Percentiles rank a stretch among this genome's conserved stretches.
Conservation (phyloP, 1,284 basidiomycete genomes). For the Rhodotorula sp. region DNA sequence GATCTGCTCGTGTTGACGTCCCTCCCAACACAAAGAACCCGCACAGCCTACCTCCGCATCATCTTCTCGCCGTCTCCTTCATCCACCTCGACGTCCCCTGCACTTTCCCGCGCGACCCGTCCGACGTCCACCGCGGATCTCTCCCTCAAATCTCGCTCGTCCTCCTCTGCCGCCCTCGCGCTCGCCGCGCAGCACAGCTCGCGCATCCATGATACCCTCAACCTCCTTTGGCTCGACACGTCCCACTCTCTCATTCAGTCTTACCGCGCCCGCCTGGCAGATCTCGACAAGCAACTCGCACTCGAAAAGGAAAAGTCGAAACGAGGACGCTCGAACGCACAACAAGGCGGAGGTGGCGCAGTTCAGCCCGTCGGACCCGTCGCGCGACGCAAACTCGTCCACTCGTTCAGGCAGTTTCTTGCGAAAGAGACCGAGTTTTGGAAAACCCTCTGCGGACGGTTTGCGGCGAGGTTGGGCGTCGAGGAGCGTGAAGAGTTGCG, state of each 20-base stretch:
- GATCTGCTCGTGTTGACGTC: neutral
- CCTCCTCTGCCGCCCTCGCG: conserved; percentile 54
- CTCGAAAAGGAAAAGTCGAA: conserved; percentile 23
- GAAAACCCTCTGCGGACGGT: conserved; percentile 68
- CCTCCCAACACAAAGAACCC: conserved; percentile 57
- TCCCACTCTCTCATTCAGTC: conserved; percentile 79
- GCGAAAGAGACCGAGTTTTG: conserved; percentile 85
- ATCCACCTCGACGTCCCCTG: neutral
- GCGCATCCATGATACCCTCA: conserved; percentile 57
- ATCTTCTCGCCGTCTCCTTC: conserved; percentile 57
- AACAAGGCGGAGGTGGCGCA: conserved; percentile 17
- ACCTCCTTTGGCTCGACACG: conserved; percentile 88
- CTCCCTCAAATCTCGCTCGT: conserved; percentile 60
- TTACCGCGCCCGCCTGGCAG: conserved; percentile 72
- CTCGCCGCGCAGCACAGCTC: neutral
- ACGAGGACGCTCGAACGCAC: conserved; percentile 4
- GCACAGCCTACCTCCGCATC: conserved; percentile 70
- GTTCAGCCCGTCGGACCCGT: conserved; percentile 56
- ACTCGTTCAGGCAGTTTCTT: conserved; percentile 81
- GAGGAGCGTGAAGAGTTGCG: conserved; percentile 59
- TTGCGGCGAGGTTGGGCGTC: conserved; percentile 62
- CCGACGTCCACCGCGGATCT: neutral
- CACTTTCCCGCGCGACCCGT: neutral
- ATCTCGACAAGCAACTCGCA: conserved; percentile 58
- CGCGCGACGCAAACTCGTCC: conserved; percentile 66